phyloP scores from a whole-genome alignment of 2,329 filamentous ascomycete species.

The Venturia aucupariae region DNA sequence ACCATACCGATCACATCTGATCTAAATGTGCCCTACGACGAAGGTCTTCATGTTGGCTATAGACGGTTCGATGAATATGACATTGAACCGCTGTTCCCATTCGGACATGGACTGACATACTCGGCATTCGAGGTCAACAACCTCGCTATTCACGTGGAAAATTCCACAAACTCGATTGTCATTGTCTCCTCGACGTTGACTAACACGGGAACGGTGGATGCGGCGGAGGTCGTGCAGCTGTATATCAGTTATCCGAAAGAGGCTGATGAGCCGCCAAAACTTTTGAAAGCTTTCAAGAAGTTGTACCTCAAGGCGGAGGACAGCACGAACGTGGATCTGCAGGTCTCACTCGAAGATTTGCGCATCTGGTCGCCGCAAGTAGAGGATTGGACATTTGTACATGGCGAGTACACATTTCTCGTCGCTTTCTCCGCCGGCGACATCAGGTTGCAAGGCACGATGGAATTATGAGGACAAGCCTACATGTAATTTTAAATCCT shows the following conservation, averaged over 20 bases:
- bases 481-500: no score
- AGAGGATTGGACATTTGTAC: neutral
- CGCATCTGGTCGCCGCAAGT: neutral
- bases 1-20: constrained; percentile 24
- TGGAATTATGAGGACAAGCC: no score
- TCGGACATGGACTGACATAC: constrained; percentile 52
- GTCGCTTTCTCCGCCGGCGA: neutral
- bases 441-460: neutral
- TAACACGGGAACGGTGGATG: constrained; percentile 48
- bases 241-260: constrained; percentile 35
- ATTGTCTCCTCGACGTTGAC: constrained; percentile 53
- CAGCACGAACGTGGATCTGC: neutral
- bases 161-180: constrained; percentile 24
- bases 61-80: constrained; percentile 49
- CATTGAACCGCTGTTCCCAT: constrained; percentile 45
- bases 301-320: constrained; percentile 51
- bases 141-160: constrained; percentile 32
- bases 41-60: constrained; percentile 54
- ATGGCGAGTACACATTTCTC: neutral
- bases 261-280: constrained; percentile 55
- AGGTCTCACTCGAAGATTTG: neutral
- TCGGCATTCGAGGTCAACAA: constrained; percentile 52
- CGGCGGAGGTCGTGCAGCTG: constrained; percentile 59
- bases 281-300: constrained; percentile 60
- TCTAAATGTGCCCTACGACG: constrained; percentile 25